A percentile compares a stretch with the other conserved stretches of the same genome.
These are phyloP conservation scores for Sporothrix pseudoabietina DNA, from an alignment of 2,329 filamentous ascomycete species.

Conservation along the genomic window DNA sequence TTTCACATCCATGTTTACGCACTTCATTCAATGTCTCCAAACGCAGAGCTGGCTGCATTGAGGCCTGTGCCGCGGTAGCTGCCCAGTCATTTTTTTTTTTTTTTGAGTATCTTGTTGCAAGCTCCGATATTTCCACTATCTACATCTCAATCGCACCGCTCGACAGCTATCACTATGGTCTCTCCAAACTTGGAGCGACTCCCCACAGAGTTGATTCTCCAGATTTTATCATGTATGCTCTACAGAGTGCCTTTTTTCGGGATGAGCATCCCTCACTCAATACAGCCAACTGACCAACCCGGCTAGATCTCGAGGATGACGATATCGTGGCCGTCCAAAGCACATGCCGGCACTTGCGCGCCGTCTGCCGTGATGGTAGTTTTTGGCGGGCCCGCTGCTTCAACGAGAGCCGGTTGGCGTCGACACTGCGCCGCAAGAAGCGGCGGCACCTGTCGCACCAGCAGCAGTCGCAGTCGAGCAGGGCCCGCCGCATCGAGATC, in stretches of 20 bases:
- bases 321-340: slow-evolving; percentile 70
- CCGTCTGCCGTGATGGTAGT: slow-evolving; percentile 70
- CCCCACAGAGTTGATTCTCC: slow-evolving; percentile 63
- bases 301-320: slow-evolving; percentile 60
- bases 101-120: too few species aligned
- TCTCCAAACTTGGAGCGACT: slow-evolving; percentile 51
- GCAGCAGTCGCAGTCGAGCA: background rate
- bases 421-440: slow-evolving; percentile 48
- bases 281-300: background rate
- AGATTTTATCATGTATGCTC: slow-evolving; percentile 60
- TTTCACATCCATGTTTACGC: background rate
- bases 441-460: background rate
- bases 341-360: slow-evolving; percentile 66
- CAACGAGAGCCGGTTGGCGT: slow-evolving; percentile 66
- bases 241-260: background rate
- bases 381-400: slow-evolving; percentile 80
- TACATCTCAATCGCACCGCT: background rate
- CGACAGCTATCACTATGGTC: slow-evolving; percentile 33
- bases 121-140: background rate
- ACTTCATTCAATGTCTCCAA: too few species aligned
- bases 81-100: background rate
- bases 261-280: too few species aligned
- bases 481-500: slow-evolving; percentile 66
- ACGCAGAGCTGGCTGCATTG: background rate
- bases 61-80: background rate